These are phyloP conservation scores for Dichomitus squalens DNA, from an alignment of 1,284 basidiomycete species.

Conservation along the genomic window DNA sequence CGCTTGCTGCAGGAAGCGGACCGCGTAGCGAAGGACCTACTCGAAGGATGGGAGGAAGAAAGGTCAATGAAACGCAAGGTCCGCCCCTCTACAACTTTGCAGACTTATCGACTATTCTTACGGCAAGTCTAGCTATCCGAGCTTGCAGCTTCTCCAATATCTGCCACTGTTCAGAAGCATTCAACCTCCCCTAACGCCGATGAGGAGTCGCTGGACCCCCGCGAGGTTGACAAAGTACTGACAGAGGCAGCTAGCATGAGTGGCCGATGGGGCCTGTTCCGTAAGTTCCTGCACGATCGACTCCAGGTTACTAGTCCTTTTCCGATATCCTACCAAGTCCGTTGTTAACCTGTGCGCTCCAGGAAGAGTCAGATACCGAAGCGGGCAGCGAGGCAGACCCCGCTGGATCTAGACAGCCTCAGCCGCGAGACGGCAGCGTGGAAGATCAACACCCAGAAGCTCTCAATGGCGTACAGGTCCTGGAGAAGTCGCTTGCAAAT, in stretches of 20 bases:
- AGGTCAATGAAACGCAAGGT: slow-evolving; percentile 76
- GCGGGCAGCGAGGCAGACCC: slow-evolving; percentile 13
- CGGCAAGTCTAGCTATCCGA: slow-evolving; percentile 35
- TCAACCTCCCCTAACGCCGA: slow-evolving; percentile 27
- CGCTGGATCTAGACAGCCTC: background rate
- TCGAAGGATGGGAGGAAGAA: slow-evolving; percentile 92
- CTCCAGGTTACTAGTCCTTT: slow-evolving; percentile 49
- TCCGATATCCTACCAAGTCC: background rate
- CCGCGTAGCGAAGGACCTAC: slow-evolving; percentile 73
- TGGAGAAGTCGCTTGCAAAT: slow-evolving; percentile 60
- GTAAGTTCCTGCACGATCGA: slow-evolving; percentile 81
- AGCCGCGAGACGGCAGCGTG: background rate
- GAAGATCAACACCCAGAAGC: background rate
- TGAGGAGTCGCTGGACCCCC: slow-evolving; percentile 78
- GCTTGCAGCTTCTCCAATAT: slow-evolving; percentile 26
- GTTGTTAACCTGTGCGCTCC: background rate
- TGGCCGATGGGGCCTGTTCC: slow-evolving; percentile 90
- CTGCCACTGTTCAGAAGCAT: slow-evolving; percentile 42
- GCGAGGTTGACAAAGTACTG: slow-evolving; percentile 88
- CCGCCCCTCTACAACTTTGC: background rate
- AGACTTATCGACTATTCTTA: background rate
- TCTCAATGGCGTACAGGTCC: slow-evolving; percentile 32
- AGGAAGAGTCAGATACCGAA: slow-evolving; percentile 24
- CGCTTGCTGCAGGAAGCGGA: slow-evolving; percentile 88
- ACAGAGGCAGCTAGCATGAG: slow-evolving; percentile 89